Conservation (phyloP, 2,329 filamentous ascomycete genomes). For the Rhynchosporium agropyri region DNA sequence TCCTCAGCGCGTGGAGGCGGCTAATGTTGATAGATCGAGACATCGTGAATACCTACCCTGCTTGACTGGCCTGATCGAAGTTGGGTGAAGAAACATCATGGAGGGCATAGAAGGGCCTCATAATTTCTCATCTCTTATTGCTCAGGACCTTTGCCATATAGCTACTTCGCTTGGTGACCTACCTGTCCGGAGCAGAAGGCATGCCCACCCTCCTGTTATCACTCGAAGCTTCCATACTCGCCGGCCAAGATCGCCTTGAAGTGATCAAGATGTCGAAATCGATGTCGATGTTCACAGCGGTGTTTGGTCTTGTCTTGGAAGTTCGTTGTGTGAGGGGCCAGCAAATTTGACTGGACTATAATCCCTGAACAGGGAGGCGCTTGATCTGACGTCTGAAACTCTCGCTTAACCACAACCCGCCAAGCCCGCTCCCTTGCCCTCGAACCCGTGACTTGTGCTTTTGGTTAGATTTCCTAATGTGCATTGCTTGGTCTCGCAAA, state of each 20-base stretch:
- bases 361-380: background rate
- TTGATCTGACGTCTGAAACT: slow-evolving; percentile 13
- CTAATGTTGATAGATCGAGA: slow-evolving; percentile 23
- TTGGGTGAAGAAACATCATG: no score
- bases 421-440: background rate
- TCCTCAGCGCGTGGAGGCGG: slow-evolving; percentile 23
- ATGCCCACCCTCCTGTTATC: no score
- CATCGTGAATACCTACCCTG: background rate
- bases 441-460: slow-evolving; percentile 1
- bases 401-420: background rate
- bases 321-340: slow-evolving; percentile 1
- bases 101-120: no score
- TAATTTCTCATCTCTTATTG: background rate
- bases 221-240: background rate
- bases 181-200: no score
- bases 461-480: background rate
- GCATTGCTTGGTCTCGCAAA: background rate
- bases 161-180: background rate
- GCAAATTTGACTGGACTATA: no score
- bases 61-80: no score
- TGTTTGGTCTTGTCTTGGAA: slow-evolving; percentile 11
- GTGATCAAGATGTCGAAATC: background rate
- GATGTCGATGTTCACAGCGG: slow-evolving; percentile 6
- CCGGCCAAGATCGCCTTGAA: background rate
- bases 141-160: background rate